These are phyloP conservation scores for Besnoitia besnoiti DNA, from an alignment of 169 alveolate genomes.

Conservation along the genomic window DNA sequence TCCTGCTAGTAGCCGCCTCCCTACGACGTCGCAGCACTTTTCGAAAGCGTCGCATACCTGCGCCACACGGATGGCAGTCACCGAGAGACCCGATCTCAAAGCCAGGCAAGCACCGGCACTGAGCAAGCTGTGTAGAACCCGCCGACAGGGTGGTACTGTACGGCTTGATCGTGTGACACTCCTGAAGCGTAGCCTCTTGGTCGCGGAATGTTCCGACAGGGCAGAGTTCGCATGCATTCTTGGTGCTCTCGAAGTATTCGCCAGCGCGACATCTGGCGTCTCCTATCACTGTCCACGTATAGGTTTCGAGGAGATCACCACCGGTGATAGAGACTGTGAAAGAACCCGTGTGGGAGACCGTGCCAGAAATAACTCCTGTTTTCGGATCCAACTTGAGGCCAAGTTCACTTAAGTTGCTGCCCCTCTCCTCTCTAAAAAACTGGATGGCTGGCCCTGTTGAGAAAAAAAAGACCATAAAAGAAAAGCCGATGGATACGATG, in stretches of 20 bases:
- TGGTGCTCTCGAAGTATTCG: slow-evolving; percentile 44
- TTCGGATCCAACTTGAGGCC: slow-evolving; percentile 60
- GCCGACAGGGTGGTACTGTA: slow-evolving; percentile 60
- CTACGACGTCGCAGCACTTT: neutral
- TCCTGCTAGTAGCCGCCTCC: too few relatives aligned
- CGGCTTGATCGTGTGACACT: slow-evolving; percentile 56
- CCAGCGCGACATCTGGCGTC: slow-evolving; percentile 69
- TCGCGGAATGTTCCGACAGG: slow-evolving; percentile 68
- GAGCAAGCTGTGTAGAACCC: slow-evolving; percentile 64
- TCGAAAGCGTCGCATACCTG: slow-evolving; percentile 49
- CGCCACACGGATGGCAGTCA: slow-evolving; percentile 61
- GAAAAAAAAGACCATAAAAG: neutral
- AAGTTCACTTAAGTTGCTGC: slow-evolving; percentile 42
- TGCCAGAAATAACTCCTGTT: slow-evolving; percentile 59
- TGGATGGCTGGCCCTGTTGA: slow-evolving; percentile 56
- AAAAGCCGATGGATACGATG: neutral
- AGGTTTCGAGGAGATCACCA: slow-evolving; percentile 58
- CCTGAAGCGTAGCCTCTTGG: slow-evolving; percentile 59
- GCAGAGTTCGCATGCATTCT: slow-evolving; percentile 60
- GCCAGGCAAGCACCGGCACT: slow-evolving; percentile 64
- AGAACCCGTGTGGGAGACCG: slow-evolving; percentile 54
- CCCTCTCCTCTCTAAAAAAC: slow-evolving; percentile 56
- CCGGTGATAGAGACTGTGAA: slow-evolving; percentile 55
- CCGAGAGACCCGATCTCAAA: slow-evolving; percentile 64
- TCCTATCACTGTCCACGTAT: slow-evolving; percentile 57